Base-by-base conservation (phyloP, 2,329 filamentous ascomycete species). In the Dichotomopilus funicola region DNA sequence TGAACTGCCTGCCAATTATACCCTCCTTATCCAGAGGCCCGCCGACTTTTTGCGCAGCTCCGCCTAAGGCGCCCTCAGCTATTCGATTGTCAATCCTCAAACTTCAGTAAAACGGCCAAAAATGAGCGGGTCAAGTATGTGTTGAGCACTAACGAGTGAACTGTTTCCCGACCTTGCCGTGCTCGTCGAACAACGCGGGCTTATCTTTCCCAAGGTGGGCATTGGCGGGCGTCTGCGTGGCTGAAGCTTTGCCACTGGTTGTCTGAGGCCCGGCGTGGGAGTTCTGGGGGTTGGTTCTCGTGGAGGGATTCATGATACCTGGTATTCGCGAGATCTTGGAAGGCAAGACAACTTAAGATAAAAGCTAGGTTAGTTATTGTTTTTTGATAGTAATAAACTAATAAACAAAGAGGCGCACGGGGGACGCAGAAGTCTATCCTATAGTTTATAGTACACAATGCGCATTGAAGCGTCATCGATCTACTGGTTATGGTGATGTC, bases 1-100 rank as follows among this genome's bases (percentile, higher is more conserved):
- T 81, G 61, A 83, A 83, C 59, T 80, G 78, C 54, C 76, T 78
- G 19, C 80, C 79, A 54, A 83, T 73, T 7, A 72, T 63, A 0
- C 80, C 79, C 2, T 81, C 75, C 61, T 78, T 78, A 40, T 67
- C 70, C 34, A 80, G 64, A 0, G 75, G 75, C 0, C 77, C 77
- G 0, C 80, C 78, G 6, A 82, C 68, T 56, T 72, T 73, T 65
- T 80, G 70, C 0, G 74, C 78, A 2, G 73, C 68, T 9, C 77
- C 73, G 6, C 79, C 79, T n/a, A 82, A 66, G 0, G 72, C 70
- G 13, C 79, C 78, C 5, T 76, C 64, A 40, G 72, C 73, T 76
- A 13, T 1, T 5, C 2, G 6, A 6, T 8, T 0, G 11, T 38
- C 27, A 52, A 40, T 59, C 19, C 56, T 12, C 41, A 13, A 12